phyloP scores from a whole-genome alignment of 1,284 basidiomycete species.

The Puccinia hordei region DNA sequence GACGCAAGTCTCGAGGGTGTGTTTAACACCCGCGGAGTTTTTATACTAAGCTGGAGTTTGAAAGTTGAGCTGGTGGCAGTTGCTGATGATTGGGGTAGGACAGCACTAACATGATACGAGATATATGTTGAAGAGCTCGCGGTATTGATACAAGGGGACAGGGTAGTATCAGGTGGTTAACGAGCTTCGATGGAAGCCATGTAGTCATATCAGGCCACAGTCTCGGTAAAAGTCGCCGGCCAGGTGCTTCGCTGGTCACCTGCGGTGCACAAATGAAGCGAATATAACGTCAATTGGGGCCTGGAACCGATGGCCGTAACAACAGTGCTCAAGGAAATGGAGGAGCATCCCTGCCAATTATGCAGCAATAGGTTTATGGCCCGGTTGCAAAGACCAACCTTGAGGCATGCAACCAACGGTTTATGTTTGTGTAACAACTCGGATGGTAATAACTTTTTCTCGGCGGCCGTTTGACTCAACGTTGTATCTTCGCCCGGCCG shows the following conservation, averaged over 20 bases:
- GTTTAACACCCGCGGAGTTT: not conserved
- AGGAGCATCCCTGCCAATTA: not conserved
- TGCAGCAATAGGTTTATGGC: not conserved
- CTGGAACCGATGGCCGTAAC: not conserved
- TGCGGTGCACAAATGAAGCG: not conserved
- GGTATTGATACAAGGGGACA: not conserved
- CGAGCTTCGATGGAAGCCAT: not conserved
- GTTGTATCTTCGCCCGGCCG: no score
- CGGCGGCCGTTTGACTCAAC: no score
- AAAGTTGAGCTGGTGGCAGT: not conserved
- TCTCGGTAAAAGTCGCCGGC: not conserved
- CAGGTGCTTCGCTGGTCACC: not conserved
- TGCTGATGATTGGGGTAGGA: not conserved
- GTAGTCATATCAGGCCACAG: not conserved
- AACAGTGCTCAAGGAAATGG: not conserved
- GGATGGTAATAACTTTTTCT: no score
- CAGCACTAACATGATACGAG: not conserved
- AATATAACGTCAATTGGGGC: not conserved
- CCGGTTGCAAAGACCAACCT: slow-evolving; percentile 3
- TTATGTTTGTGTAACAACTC: no score
- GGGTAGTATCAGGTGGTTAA: not conserved
- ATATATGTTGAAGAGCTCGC: not conserved
- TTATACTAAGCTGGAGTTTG: not conserved
- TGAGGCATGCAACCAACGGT: not conserved
- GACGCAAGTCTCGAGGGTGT: not conserved